phyloP scores from a whole-genome alignment of 805 yeast genomes.

The Jamesozyma jinghongensis region DNA sequence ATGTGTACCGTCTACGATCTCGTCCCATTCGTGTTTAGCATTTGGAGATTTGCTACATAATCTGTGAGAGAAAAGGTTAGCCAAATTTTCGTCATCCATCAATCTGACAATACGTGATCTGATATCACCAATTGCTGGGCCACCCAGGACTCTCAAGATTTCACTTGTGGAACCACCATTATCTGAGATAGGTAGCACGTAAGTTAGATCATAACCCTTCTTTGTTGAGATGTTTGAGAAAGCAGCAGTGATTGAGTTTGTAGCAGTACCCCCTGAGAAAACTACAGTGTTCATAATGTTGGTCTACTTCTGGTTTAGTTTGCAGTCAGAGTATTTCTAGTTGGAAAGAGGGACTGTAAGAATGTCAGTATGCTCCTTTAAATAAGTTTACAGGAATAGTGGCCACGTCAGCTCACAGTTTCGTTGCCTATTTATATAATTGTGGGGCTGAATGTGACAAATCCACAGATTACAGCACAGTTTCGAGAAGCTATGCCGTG shows the following conservation, averaged over 20 bases:
- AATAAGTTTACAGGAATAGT: no score
- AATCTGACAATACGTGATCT: slow-evolving; percentile 71
- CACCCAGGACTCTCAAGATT: slow-evolving; percentile 75
- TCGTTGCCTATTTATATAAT: no score
- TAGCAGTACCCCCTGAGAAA: slow-evolving; percentile 81
- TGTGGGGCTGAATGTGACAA: no score
- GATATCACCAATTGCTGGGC: slow-evolving; percentile 92
- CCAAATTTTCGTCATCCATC: slow-evolving; percentile 45
- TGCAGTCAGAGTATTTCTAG: no score
- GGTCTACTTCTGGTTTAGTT: no score
- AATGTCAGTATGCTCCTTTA: no score
- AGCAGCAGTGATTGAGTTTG: slow-evolving; percentile 62
- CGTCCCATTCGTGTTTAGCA: slow-evolving; percentile 69
- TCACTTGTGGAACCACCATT: slow-evolving; percentile 95
- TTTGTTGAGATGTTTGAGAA: slow-evolving; percentile 40
- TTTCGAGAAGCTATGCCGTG: no score
- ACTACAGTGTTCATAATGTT: slow-evolving; percentile 28
- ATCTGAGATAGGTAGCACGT: slow-evolving; percentile 77
- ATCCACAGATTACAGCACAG: no score
- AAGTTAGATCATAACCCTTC: slow-evolving; percentile 26
- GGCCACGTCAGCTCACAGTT: no score
- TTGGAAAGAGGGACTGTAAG: no score
- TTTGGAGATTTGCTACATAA: slow-evolving; percentile 24
- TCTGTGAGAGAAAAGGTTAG: slow-evolving; percentile 26
- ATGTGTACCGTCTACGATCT: slow-evolving; percentile 73